Percentiles rank a stretch among this genome's conserved stretches.
Evolutionary conservation across 495 filamentous ascomycete genomes (phyloP).

Genomic region (Pyrenopolyporus hunteri): DNA sequence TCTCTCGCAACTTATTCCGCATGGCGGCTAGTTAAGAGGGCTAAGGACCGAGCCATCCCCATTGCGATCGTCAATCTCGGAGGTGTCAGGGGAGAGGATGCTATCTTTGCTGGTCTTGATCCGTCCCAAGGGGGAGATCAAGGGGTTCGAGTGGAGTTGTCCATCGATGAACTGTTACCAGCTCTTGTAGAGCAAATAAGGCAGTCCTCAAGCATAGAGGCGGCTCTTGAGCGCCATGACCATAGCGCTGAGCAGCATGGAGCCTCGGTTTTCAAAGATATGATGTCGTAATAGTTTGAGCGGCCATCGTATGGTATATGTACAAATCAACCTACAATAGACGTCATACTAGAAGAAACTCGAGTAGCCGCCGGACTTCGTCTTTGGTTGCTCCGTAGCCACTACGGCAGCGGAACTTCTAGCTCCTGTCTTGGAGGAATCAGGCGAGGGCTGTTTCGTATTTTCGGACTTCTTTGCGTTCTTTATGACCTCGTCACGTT

Average conservation of each 20-base stretch:
- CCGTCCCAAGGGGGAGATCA: conserved; percentile 53
- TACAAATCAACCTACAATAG: conserved; percentile 23
- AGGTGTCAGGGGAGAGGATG: conserved; percentile 78
- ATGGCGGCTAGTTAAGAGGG: conserved; percentile 85
- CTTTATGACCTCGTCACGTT: conserved; percentile 74
- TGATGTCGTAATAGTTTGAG: conserved; percentile 49
- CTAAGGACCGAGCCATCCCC: conserved; percentile 80
- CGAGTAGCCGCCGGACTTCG: conserved; percentile 37
- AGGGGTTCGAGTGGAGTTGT: conserved; percentile 59
- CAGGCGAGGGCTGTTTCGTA: conserved; percentile 24
- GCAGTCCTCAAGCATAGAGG: conserved; percentile 20
- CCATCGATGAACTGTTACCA: conserved; percentile 61
- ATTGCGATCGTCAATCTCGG: conserved; percentile 85
- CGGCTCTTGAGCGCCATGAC: conserved; percentile 5
- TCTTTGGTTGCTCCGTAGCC: conserved; percentile 25
- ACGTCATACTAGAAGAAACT: conserved; percentile 48
- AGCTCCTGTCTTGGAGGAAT: conserved; percentile 23
- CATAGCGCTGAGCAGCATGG: conserved; percentile 26
- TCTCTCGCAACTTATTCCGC: conserved; percentile 94
- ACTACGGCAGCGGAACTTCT: background rate
- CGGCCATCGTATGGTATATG: conserved; percentile 26
- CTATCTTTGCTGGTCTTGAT: conserved; percentile 63
- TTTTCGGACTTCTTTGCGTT: conserved; percentile 46
- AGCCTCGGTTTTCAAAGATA: conserved; percentile 55
- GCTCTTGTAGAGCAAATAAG: conserved; percentile 54